Evolutionary conservation across 768 basidiomycete species (phyloP).

Genomic region (Trametes coccinea): DNA sequence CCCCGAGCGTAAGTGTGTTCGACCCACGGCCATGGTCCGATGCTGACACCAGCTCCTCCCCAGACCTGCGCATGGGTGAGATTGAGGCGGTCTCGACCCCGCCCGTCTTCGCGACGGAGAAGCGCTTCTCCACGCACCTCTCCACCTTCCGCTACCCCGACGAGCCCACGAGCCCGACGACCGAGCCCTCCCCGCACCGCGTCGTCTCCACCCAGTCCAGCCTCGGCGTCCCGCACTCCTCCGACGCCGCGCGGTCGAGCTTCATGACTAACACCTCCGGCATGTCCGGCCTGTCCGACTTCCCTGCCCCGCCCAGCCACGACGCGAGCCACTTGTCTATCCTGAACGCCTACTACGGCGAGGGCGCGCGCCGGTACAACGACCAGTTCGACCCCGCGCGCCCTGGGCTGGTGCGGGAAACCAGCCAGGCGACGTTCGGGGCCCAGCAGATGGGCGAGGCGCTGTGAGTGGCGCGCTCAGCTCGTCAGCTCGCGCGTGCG

Average conservation of each 20-base stretch:
- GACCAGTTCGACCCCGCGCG: slow-evolving; percentile 12
- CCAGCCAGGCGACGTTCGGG: slow-evolving; percentile 31
- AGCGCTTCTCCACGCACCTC: slow-evolving; percentile 37
- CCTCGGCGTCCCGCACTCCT: slow-evolving; percentile 29
- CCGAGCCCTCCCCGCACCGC: slow-evolving; percentile 11
- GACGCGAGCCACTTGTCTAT: slow-evolving; percentile 41
- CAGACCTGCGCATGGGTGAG: slow-evolving; percentile 53
- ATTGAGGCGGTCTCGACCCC: slow-evolving; percentile 55
- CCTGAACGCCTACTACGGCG: slow-evolving; percentile 47
- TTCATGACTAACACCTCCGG: slow-evolving; percentile 60
- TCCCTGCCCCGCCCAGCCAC: slow-evolving; percentile 58
- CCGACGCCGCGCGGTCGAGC: slow-evolving; percentile 48
- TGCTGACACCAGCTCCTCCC: slow-evolving; percentile 4
- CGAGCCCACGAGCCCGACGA: slow-evolving; percentile 6
- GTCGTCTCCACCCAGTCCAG: slow-evolving; percentile 26
- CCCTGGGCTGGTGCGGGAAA: slow-evolving; percentile 24
- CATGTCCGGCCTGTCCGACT: slow-evolving; percentile 74
- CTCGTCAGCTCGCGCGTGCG: too few species aligned
- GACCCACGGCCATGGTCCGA: background rate
- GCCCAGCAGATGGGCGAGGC: slow-evolving; percentile 31
- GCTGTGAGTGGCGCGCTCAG: slow-evolving; percentile 4
- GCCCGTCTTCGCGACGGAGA: slow-evolving; percentile 40
- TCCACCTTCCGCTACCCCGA: slow-evolving; percentile 26
- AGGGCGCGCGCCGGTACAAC: slow-evolving; percentile 18
- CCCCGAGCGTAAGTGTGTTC: slow-evolving; percentile 42